Conservation (phyloP, 768 basidiomycete genomes). For the Epithele typhae region DNA sequence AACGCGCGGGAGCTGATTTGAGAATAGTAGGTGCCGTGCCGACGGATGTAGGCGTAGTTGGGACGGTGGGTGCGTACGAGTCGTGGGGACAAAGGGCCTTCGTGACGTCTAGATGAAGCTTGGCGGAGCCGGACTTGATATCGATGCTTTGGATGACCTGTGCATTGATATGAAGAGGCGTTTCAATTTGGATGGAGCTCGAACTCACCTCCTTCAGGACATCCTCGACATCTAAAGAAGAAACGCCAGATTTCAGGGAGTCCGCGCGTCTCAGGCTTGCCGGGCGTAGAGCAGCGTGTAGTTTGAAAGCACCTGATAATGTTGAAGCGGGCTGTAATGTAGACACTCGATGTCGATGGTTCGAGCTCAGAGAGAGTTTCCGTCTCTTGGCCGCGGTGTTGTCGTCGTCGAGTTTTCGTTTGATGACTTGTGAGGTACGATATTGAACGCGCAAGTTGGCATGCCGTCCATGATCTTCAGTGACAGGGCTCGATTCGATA, state of each 20-base stretch:
- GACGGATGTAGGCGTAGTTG: slow-evolving; percentile 10
- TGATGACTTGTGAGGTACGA: too few species aligned
- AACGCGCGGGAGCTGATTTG: background rate
- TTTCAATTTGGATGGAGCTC: too few species aligned
- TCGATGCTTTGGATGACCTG: too few species aligned
- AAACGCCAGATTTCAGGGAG: slow-evolving; percentile 31
- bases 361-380: too few species aligned
- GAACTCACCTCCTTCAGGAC: background rate
- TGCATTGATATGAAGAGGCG: too few species aligned
- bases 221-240: slow-evolving; percentile 12
- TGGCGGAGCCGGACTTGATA: background rate
- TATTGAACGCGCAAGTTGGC: too few species aligned
- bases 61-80: slow-evolving; percentile 12
- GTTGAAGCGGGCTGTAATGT: too few species aligned
- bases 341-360: too few species aligned
- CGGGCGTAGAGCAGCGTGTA: slow-evolving; percentile 25
- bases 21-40: background rate
- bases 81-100: background rate
- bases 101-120: background rate
- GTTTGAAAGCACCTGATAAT: slow-evolving; percentile 1
- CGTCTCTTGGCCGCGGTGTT: too few species aligned
- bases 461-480: too few species aligned
- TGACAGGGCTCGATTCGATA: too few species aligned
- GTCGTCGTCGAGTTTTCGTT: too few species aligned
- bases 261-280: slow-evolving; percentile 39